phyloP scores from a whole-genome alignment of 108 stramenopile genomes.

The Stephanodiscus triporus region DNA sequence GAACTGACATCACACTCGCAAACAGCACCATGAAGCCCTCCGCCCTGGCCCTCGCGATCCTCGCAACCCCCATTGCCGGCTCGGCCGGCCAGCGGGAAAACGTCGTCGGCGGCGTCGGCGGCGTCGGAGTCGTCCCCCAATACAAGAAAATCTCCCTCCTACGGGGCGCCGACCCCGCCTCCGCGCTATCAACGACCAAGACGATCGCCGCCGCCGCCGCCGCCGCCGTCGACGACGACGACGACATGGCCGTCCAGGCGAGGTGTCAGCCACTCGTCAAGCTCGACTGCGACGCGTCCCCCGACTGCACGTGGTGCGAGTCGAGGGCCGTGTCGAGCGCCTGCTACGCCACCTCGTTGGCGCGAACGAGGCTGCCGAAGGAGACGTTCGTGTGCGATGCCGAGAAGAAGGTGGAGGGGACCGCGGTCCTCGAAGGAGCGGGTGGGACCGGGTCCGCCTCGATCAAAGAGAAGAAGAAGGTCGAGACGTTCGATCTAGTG shows the following conservation, averaged over 20 bases:
- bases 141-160: slow-evolving; percentile 16
- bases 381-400: slow-evolving; percentile 16
- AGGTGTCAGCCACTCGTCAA: not conserved
- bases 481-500: slow-evolving; percentile 26
- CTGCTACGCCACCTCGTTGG: slow-evolving; percentile 5
- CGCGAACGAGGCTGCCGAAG: not conserved
- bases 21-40: slow-evolving; percentile 25
- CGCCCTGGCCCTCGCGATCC: slow-evolving; percentile 2
- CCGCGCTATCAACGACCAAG: slow-evolving; percentile 5
- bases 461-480: not conserved
- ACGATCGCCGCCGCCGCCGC: not conserved
- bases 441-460: no score
- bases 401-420: not conserved
- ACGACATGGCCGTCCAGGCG: not conserved
- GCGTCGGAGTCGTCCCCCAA: not conserved
- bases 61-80: slow-evolving; percentile 7
- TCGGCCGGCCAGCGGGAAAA: not conserved
- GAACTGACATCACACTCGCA: not conserved
- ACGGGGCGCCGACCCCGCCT: slow-evolving; percentile 17
- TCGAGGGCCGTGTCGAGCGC: slow-evolving; percentile 17
- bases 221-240: not conserved
- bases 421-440: not conserved
- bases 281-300: slow-evolving; percentile 1
- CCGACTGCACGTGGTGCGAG: slow-evolving; percentile 22
- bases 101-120: not conserved